A percentile compares a stretch with the other conserved stretches of the same genome.
These are phyloP conservation scores for Litsea cubeba DNA, from an alignment of 164 flowering plant species.

Conservation along the genomic window DNA sequence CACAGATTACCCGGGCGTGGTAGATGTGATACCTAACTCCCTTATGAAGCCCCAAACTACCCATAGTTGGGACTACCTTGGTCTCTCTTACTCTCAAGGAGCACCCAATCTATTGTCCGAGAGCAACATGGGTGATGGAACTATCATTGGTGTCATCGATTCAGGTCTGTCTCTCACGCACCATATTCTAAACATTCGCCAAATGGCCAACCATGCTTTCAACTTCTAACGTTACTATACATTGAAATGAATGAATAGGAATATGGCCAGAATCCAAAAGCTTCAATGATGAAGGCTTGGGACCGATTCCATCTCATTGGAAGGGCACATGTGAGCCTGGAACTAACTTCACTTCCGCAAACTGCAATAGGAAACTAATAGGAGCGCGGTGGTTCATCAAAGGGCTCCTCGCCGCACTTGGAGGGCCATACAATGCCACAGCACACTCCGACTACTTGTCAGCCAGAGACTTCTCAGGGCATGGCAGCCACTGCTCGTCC, in stretches of 20 bases:
- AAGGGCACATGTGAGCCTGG: conserved; percentile 41
- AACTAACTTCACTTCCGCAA: conserved; percentile 27
- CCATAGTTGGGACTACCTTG: conserved; percentile 77
- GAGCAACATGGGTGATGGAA: conserved; percentile 33
- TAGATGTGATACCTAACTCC: conserved; percentile 47
- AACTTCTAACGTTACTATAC: background rate
- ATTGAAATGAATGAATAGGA: conserved; percentile 23
- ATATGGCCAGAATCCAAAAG: conserved; percentile 42
- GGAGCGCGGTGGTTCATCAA: conserved; percentile 31
- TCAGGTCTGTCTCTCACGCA: conserved; percentile 47
- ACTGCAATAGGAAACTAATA: conserved; percentile 25
- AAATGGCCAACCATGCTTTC: background rate
- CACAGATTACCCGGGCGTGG: conserved; percentile 25
- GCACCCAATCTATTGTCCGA: conserved; percentile 37
- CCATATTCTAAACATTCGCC: background rate
- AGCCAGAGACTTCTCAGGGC: conserved; percentile 16
- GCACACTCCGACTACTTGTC: conserved; percentile 13
- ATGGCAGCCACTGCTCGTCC: conserved; percentile 26
- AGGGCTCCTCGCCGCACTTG: conserved; percentile 6
- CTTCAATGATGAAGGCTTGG: conserved; percentile 40
- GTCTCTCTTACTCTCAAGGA: conserved; percentile 37
- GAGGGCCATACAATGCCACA: background rate
- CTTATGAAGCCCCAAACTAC: conserved; percentile 68
- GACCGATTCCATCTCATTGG: conserved; percentile 46
- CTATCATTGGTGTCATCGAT: conserved; percentile 57